These are phyloP conservation scores for Physaria fendleri DNA, from an alignment of 345 rosid genomes.

Conservation along the genomic window DNA sequence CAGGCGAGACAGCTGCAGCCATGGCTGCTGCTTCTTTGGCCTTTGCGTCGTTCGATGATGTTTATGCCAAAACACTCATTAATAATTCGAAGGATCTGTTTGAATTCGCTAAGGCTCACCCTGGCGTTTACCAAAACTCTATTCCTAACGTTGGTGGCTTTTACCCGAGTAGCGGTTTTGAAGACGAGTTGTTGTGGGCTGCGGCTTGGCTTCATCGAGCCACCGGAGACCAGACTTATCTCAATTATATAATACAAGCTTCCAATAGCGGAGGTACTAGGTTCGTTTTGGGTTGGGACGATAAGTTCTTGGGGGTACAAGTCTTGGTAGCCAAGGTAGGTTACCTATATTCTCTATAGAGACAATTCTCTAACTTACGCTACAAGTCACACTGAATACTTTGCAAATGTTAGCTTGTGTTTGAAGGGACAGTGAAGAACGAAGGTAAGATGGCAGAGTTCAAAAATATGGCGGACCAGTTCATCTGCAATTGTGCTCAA, in stretches of 20 bases:
- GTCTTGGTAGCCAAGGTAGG: constrained; percentile 81
- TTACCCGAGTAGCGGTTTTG: constrained; percentile 41
- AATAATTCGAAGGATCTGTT: constrained; percentile 49
- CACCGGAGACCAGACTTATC: constrained; percentile 59
- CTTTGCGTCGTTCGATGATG: constrained; percentile 23
- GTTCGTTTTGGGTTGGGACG: constrained; percentile 81
- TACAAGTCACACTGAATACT: neutral
- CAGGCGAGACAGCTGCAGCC: constrained; percentile 64
- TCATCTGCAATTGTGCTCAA: constrained; percentile 78
- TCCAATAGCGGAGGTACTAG: constrained; percentile 52
- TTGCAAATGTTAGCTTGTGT: constrained; percentile 52
- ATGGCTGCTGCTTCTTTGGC: constrained; percentile 65
- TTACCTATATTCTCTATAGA: neutral
- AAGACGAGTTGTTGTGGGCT: constrained; percentile 92
- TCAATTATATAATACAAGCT: constrained; percentile 62
- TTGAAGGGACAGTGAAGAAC: constrained; percentile 36
- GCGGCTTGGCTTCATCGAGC: constrained; percentile 95
- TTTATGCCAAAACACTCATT: constrained; percentile 40
- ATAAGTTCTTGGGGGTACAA: constrained; percentile 83
- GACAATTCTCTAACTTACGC: neutral
- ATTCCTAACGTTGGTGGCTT: constrained; percentile 32
- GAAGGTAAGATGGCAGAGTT: constrained; percentile 45
- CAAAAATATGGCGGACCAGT: constrained; percentile 84
- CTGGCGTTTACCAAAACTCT: constrained; percentile 31
- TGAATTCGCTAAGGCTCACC: constrained; percentile 30